A percentile compares a stretch with the other conserved stretches of the same genome.
phyloP scores from a whole-genome alignment of 1,139 yeast species.

The Fermentozyma sake region DNA sequence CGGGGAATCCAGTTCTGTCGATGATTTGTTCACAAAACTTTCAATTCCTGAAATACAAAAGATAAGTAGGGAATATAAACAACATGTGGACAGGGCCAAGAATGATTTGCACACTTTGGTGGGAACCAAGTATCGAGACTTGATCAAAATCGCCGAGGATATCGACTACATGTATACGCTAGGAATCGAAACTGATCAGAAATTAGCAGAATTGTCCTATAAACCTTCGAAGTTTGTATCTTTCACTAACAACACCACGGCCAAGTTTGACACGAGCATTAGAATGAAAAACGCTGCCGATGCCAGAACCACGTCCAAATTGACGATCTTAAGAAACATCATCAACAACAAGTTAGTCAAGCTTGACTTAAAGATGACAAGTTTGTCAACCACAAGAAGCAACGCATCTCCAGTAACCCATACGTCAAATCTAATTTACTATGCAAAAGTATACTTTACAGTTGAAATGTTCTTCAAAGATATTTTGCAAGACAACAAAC shows the following conservation, averaged over 20 bases:
- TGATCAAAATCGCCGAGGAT: constrained; percentile 65
- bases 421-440: constrained; percentile 29
- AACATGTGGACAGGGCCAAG: constrained; percentile 18
- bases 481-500: constrained; percentile 14
- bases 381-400: constrained; percentile 5
- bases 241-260: constrained; percentile 18
- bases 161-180: constrained; percentile 50
- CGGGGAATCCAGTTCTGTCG: too few species aligned
- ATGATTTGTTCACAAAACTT: constrained; percentile 32
- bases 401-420: constrained; percentile 12
- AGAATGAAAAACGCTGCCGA: constrained; percentile 12
- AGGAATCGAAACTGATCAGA: constrained; percentile 25
- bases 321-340: constrained; percentile 25
- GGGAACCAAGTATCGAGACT: constrained; percentile 62
- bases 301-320: constrained; percentile 11
- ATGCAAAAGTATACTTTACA: constrained; percentile 33
- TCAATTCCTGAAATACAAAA: constrained; percentile 33
- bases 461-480: constrained; percentile 22
- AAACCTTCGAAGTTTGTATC: constrained; percentile 25
- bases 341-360: constrained; percentile 25
- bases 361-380: constrained; percentile 22
- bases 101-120: constrained; percentile 52
- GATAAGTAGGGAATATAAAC: constrained; percentile 26
- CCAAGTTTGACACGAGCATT: constrained; percentile 17
- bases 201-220: constrained; percentile 31